These are phyloP conservation scores for Oligophagozyma castellii DNA, from an alignment of 1,139 yeast genomes.

Conservation along the genomic window DNA sequence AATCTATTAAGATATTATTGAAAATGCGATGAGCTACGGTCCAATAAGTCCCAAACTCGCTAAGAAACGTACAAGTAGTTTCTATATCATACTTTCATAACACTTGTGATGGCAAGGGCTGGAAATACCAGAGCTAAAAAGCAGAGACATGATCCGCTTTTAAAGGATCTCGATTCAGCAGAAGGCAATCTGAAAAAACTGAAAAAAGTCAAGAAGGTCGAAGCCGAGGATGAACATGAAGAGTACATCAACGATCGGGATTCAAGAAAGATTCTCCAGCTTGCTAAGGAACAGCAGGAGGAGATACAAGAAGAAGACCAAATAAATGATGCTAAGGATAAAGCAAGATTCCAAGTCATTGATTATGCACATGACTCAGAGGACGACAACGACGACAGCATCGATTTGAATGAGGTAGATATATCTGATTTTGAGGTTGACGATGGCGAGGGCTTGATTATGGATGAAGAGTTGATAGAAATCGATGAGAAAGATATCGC, in stretches of 20 bases:
- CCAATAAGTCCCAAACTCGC: no score
- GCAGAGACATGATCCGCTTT: constrained; percentile 63
- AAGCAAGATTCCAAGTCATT: constrained; percentile 18
- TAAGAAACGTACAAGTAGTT: no score
- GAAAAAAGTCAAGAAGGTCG: constrained; percentile 20
- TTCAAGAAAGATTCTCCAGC: constrained; percentile 72
- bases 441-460: constrained; percentile 34
- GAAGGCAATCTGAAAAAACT: constrained; percentile 51
- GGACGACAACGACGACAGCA: constrained; percentile 26
- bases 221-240: constrained; percentile 38
- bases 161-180: constrained; percentile 58
- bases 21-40: no score
- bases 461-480: constrained; percentile 42
- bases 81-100: no score
- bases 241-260: constrained; percentile 67
- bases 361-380: no score
- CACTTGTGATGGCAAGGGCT: constrained; percentile 69
- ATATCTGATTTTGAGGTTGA: constrained; percentile 34
- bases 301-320: constrained; percentile 43
- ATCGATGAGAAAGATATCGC: constrained; percentile 61
- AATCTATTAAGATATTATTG: no score
- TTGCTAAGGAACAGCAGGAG: constrained; percentile 87
- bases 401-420: constrained; percentile 30
- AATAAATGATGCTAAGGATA: constrained; percentile 18
- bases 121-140: constrained; percentile 36